Conservation (phyloP, 2,329 filamentous ascomycete species). For the Colletotrichum orchidophilum region DNA sequence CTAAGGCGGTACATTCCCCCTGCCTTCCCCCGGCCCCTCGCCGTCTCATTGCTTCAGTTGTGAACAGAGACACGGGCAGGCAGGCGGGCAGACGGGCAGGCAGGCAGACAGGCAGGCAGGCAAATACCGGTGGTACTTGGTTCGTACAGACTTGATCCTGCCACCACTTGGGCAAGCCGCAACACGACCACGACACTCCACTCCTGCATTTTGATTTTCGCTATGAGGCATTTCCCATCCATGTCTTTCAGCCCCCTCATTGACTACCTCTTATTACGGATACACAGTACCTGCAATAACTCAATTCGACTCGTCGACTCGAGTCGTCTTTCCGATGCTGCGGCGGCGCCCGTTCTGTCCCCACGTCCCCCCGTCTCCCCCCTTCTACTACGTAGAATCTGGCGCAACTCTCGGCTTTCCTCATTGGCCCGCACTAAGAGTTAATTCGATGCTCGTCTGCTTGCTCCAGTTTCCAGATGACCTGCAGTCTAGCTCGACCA, state of each 20-base stretch:
- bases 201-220: slow-evolving; percentile 9
- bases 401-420: background rate
- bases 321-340: slow-evolving; percentile 18
- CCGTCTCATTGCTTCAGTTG: slow-evolving; percentile 4
- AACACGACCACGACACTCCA: slow-evolving; percentile 25
- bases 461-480: slow-evolving; percentile 1
- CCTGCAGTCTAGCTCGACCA: slow-evolving; percentile 13
- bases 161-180: slow-evolving; percentile 22
- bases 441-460: slow-evolving; percentile 18
- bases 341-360: slow-evolving; percentile 20
- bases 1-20: slow-evolving; percentile 22
- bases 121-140: background rate
- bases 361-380: no score
- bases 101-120: background rate
- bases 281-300: background rate
- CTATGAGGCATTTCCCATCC: slow-evolving; percentile 34
- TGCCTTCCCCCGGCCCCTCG: background rate
- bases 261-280: no score
- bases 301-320: background rate
- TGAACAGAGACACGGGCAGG: background rate
- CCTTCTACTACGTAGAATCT: no score
- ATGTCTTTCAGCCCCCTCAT: slow-evolving; percentile 31
- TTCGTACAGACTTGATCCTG: slow-evolving; percentile 26
- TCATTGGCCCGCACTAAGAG: slow-evolving; percentile 15
- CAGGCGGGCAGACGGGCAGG: slow-evolving; percentile 5